Conservation (phyloP, 371 early-diverging fungal genomes). For the Rhizopus sp. region DNA sequence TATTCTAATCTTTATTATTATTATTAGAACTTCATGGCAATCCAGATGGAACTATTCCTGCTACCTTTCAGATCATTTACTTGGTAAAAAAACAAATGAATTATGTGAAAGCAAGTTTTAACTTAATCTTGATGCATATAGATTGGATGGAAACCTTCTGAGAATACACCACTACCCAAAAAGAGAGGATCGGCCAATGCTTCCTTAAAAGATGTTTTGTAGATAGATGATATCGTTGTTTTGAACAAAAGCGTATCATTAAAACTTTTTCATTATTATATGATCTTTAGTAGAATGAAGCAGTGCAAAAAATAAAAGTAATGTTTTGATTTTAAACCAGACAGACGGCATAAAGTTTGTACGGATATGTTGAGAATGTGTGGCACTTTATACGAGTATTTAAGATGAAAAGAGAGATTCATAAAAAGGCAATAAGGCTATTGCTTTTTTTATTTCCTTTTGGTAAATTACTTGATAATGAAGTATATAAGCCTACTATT, state of each 20-base stretch:
- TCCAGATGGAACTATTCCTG: constrained; percentile 89
- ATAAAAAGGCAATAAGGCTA: no score
- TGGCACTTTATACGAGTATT: no score
- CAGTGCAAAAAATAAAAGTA: no score
- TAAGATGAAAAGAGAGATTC: no score
- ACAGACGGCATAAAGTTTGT: no score
- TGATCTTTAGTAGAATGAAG: no score
- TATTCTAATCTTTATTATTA: not conserved
- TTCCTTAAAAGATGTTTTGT: constrained; percentile 68
- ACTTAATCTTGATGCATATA: constrained; percentile 21
- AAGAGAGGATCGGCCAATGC: constrained; percentile 71
- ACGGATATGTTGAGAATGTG: no score
- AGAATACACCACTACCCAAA: constrained; percentile 71
- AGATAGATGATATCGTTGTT: constrained; percentile 6
- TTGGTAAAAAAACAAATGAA: constrained; percentile 52
- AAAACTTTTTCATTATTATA: constrained; percentile 10
- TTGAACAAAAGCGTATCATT: constrained; percentile 13
- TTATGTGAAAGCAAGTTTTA: not conserved
- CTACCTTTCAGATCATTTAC: constrained; percentile 91
- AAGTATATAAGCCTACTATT: not conserved
- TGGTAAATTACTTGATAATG: not conserved
- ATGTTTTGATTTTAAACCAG: no score
- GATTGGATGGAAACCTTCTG: constrained; percentile 90
- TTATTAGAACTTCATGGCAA: constrained; percentile 83
- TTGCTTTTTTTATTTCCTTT: not conserved